Percentiles rank a stretch among this genome's conserved stretches.
Evolutionary conservation across 768 basidiomycete genomes (phyloP).

Genomic region (Chiua virens): DNA sequence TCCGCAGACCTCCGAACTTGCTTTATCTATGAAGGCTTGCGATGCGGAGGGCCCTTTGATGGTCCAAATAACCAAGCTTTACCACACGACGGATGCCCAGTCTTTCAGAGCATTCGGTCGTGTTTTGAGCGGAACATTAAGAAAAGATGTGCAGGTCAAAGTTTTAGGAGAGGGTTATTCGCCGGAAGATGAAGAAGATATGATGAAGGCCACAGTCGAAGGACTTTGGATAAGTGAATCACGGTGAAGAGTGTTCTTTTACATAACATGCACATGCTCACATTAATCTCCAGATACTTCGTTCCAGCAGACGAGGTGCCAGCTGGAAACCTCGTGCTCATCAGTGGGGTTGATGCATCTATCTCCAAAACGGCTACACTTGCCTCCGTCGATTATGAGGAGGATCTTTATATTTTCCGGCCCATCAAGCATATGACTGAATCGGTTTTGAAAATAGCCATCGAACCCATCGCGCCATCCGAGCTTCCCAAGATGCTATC

Average conservation of each 20-base stretch:
- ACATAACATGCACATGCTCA: neutral
- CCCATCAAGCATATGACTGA: constrained; percentile 97
- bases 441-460: constrained; percentile 95
- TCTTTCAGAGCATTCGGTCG: constrained; percentile 96
- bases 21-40: constrained; percentile 77
- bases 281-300: constrained; percentile 64
- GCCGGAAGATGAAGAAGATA: constrained; percentile 99
- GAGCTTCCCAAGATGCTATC: constrained; percentile 99
- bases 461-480: constrained; percentile 96
- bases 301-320: constrained; percentile 86
- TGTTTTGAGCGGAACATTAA: constrained; percentile 87
- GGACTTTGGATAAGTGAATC: constrained; percentile 91
- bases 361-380: constrained; percentile 95
- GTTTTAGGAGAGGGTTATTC: constrained; percentile 98
- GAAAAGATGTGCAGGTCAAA: constrained; percentile 82
- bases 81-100: constrained; percentile 95
- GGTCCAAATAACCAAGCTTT: constrained; percentile 92
- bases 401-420: constrained; percentile 92
- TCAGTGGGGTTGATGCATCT: constrained; percentile 91
- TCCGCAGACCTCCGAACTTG: constrained; percentile 79
- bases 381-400: constrained; percentile 66
- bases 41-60: constrained; percentile 85
- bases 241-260: constrained; percentile 48
- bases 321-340: constrained; percentile 90
- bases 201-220: constrained; percentile 82